Evolutionary conservation across 2,329 filamentous ascomycete species (phyloP), one percentile per base, ranked within the genome.

Genomic region (Trichoderma koningiopsis): DNA sequence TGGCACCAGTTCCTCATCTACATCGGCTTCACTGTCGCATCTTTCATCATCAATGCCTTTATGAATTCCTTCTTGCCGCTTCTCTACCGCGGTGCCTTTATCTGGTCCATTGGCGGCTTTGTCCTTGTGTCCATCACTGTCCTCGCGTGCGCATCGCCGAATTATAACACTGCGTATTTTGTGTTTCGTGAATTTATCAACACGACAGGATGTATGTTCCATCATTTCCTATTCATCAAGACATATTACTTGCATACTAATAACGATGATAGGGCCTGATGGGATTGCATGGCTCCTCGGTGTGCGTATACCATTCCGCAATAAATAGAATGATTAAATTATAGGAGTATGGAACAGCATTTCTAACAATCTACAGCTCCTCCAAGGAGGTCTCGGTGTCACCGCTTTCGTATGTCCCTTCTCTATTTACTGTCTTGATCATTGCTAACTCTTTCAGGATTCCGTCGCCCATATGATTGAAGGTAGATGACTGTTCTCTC

Each of bases 1-100:
- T 92, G 89, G 88, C 90, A 93, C 72, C 88, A 91, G 72, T 92
- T 93, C 76, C 80, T 92, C 80, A 85, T 71, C 77, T 79, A 79
- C 33, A 71, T 78, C 5, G 77, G 71, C 2, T 74, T 79, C 1
- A 72, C 75, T 0, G 63, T 77, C 5, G 61, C 78, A 3, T 72
- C 77, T 0, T 78, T 78, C 5, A n/a, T 73, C 0, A 73, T 76
- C 14, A 79, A 79, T 7, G 75, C 77, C 0, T 78, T 77, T 0
- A 69, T 79, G 13, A 77, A 79, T 56, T 77, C 75, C 0, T n/a
- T 78, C 0, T 72, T 79, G 0, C 77, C 77, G 2, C 68, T 72
- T 2, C 74, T 92, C 72, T 92, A 90, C 73, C 88, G 90, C 71
- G 83, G 84, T 22, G 91, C 91, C 0, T 89, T 93, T 70, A 84